Base-by-base conservation (phyloP, 805 yeast genomes). In the Starmera pachycereana region DNA sequence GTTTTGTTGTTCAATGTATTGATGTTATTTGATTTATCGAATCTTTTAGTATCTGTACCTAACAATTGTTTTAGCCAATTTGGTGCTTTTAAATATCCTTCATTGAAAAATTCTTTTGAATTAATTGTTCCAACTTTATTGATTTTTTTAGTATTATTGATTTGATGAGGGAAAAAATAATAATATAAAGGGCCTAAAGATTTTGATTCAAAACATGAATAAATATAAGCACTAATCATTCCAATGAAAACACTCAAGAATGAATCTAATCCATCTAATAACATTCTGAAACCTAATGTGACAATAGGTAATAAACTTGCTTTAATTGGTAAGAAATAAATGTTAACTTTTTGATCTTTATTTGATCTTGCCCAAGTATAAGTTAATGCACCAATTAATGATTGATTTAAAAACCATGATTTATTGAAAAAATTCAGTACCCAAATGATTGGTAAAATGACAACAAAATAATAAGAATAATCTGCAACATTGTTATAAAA, bases 61-160 rank as follows among this genome's bases (percentile, higher is more conserved):
- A 64, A 44, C 6, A 60, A 29, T 0, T 45, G 37, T 38, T 51
- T 58, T 40, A 68, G 56, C 72, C 72, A 68, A 3, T 33, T 40
- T 12, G 85, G 85, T 1, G 83, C 81, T 39, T 66, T 67, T 40
- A 76, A 61, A 44, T 73, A 68, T 1, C 83, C 83, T 34, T 64
- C 60, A 43, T 68, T 75, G 8, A 19, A 12, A 12, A 11, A 12
- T 32, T 53, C 50, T 11, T 57, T 44, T 0, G 58, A 50, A 34
- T 52, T 43, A 7, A 56, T 47, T 2, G 60, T 57, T 2, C 63
- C 63, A 12, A 58, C 60, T 44, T 61, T 52, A 34, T 58, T 41
- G 41, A 49, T 39, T 41, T 51, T 42, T 22, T 45, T 48, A 13
- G 45, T 42, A 2, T 53, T 53, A 14, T 50, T 41, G 4, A 25